phyloP scores from a whole-genome alignment of 2,329 filamentous ascomycete genomes.

The Aspergillus awamori region DNA sequence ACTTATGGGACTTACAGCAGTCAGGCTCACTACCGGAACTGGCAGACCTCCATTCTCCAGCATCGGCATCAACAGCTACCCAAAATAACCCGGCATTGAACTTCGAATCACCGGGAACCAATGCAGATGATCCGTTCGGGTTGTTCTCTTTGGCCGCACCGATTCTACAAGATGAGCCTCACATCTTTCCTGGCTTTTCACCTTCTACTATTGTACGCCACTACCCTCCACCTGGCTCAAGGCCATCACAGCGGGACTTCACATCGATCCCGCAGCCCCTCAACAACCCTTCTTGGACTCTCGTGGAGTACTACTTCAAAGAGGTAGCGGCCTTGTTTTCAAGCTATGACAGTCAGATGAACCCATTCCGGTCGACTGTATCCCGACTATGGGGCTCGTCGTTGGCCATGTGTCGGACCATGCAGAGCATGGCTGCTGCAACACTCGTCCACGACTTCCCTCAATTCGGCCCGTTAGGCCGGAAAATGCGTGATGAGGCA shows the following conservation, averaged over 20 bases:
- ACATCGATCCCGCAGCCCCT: constrained; percentile 44
- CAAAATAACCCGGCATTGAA: constrained; percentile 22
- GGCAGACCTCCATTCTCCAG: constrained; percentile 32
- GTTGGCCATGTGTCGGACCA: constrained; percentile 61
- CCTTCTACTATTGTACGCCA: constrained; percentile 38
- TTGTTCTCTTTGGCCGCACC: constrained; percentile 33
- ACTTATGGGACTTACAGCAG: constrained; percentile 36
- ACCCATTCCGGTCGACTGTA: constrained; percentile 63
- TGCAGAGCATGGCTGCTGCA: constrained; percentile 67
- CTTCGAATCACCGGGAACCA: constrained; percentile 24
- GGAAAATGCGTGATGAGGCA: constrained; percentile 57
- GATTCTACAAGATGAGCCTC: constrained; percentile 19
- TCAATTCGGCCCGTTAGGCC: constrained; percentile 54
- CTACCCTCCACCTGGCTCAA: constrained; percentile 32
- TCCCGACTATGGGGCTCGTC: constrained; percentile 61
- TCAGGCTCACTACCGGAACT: constrained; percentile 36
- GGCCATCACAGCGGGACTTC: constrained; percentile 27
- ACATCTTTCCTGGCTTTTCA: constrained; percentile 32
- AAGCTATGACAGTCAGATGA: constrained; percentile 65
- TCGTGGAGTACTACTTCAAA: constrained; percentile 67
- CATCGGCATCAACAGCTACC: constrained; percentile 20
- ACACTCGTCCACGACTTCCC: constrained; percentile 62
- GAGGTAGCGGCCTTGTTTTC: constrained; percentile 65
- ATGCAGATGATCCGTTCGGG: constrained; percentile 25
- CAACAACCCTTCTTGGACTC: constrained; percentile 56